These are phyloP conservation scores for Boechera stricta DNA, from an alignment of 345 rosid genomes.

Conservation along the genomic window DNA sequence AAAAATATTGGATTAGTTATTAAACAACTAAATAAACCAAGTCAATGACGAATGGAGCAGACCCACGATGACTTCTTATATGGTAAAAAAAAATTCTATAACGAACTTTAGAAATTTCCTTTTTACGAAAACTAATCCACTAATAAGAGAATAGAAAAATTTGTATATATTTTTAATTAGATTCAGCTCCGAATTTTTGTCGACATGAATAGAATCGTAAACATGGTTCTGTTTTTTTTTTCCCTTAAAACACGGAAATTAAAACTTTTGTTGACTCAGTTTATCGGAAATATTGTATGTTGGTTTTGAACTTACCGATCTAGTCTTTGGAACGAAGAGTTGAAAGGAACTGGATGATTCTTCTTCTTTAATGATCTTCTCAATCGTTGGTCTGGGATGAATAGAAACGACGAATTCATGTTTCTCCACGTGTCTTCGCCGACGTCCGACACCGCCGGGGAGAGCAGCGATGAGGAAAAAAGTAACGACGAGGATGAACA, in stretches of 20 bases:
- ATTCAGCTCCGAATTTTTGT: constrained; percentile 29
- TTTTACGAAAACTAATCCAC: constrained; percentile 22
- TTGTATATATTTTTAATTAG: neutral
- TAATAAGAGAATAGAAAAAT: neutral
- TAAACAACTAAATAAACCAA: constrained; percentile 3
- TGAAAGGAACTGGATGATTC: constrained; percentile 24
- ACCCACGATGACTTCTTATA: constrained; percentile 37
- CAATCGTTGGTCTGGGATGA: constrained; percentile 42
- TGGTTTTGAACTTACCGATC: constrained; percentile 17
- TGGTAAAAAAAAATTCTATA: neutral
- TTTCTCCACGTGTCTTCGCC: constrained; percentile 25
- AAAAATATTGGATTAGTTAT: constrained; percentile 20
- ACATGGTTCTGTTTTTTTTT: constrained; percentile 2
- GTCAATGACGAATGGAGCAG: constrained; percentile 25
- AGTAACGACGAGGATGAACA: constrained; percentile 60
- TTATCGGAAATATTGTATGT: neutral
- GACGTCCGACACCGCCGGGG: constrained; percentile 33
- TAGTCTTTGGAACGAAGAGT: constrained; percentile 7
- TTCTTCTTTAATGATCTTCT: constrained; percentile 30
- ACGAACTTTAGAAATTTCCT: constrained; percentile 19
- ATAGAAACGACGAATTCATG: constrained; percentile 36
- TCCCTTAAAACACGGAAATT: constrained; percentile 9
- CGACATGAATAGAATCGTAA: constrained; percentile 20
- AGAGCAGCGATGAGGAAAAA: constrained; percentile 54
- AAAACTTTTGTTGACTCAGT: neutral